Evolutionary conservation across 805 yeast species (phyloP), one percentile per base, ranked within the genome.

Genomic region (Candida schatavii): DNA sequence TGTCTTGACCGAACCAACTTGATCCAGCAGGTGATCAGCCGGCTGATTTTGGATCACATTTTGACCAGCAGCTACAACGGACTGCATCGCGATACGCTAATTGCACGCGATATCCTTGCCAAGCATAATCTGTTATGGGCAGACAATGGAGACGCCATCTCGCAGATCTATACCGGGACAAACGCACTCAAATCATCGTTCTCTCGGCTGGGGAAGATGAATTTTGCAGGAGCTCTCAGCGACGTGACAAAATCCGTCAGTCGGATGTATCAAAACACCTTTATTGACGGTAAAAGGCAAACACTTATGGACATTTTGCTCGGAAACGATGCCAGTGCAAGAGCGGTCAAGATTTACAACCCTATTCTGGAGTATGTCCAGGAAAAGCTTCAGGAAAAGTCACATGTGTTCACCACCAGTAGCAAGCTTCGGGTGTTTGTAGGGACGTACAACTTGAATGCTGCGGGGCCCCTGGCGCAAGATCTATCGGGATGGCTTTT

Each of bases 161-260:
- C 85, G 9, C 78, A 72, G 36, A 83, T 80, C 46, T 81, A 81
- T 52, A 76, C 82, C 2, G 74, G 78, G 4, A 78, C 83, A 1
- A 74, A 72, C 53, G 83, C 82, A 0, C 56, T 78, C 44, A 93
- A 93, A 62, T 87, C 97, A 0, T 88, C 97, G 3, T 93, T 85
- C 56, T 87, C 98, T 1, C 77, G 99, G 57, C 83, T 87, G 22
- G 99, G 99, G 19, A 91, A 90, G 55, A 89, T 90, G 97, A 88
- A 91, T 34, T 66, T 93, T 41, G 98, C 98, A 0, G 97, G 98
- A 27, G 97, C 97, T 0, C 64, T 93, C n/a, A 85, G 96, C 0
- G 99, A 93, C 65, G 97, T 95, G 3, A 89, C 98, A 1, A 93
- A 93, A 63, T 88, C 97, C 0, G 96, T 93, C 6, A 83, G 95